Conservation (phyloP, 2,329 filamentous ascomycete species). For the Aspergillus tubingensis region DNA sequence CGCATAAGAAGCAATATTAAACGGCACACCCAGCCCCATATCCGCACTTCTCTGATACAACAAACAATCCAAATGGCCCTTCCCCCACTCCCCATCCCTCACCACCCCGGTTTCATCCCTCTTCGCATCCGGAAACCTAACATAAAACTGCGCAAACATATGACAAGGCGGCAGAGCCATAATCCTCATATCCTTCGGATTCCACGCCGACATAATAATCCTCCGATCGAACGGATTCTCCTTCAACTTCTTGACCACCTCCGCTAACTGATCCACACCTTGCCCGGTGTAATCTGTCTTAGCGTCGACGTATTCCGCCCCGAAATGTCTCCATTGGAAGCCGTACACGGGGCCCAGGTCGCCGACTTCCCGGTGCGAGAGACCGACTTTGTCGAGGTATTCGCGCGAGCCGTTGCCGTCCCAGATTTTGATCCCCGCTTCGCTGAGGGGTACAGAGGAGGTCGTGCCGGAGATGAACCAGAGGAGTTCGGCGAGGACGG, state of each 20-base stretch:
- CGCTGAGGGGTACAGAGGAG: slow-evolving; percentile 72
- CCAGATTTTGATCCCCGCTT: slow-evolving; percentile 92
- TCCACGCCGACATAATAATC: slow-evolving; percentile 93
- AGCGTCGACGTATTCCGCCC: slow-evolving; percentile 80
- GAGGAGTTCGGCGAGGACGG: slow-evolving; percentile 86
- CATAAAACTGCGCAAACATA: slow-evolving; percentile 97
- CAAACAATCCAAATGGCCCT: slow-evolving; percentile 79
- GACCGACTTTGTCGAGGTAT: slow-evolving; percentile 82
- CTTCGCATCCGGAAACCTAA: slow-evolving; percentile 64
- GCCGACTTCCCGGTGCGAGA: slow-evolving; percentile 78
- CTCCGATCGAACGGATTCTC: slow-evolving; percentile 83
- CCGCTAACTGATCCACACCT: slow-evolving; percentile 89
- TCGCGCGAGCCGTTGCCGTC: slow-evolving; percentile 92
- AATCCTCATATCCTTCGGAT: slow-evolving; percentile 77
- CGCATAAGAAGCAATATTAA: slow-evolving; percentile 96
- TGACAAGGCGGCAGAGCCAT: slow-evolving; percentile 96
- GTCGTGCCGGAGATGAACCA: slow-evolving; percentile 93
- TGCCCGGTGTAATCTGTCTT: slow-evolving; percentile 80
- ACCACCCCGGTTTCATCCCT: slow-evolving; percentile 28
- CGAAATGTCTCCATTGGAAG: slow-evolving; percentile 99
- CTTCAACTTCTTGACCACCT: slow-evolving; percentile 83
- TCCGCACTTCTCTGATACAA: slow-evolving; percentile 94
- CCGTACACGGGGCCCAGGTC: slow-evolving; percentile 96
- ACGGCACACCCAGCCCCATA: slow-evolving; percentile 95
- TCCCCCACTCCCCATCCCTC: slow-evolving; percentile 30